Evolutionary conservation across 169 alveolate species (phyloP).

Genomic region (Cryptosporidium felis): DNA sequence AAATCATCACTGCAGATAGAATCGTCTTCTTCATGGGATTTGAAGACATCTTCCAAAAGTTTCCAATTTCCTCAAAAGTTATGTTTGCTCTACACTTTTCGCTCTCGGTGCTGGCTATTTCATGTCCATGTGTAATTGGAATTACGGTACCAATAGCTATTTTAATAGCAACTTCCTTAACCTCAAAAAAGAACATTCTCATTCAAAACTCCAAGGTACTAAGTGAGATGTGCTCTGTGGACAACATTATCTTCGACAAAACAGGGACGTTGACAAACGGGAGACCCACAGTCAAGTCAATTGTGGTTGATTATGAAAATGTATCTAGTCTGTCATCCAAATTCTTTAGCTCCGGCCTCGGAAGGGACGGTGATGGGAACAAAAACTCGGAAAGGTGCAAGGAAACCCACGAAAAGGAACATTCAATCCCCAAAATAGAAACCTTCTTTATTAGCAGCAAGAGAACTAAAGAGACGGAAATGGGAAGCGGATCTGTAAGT

Average conservation of each 20-base stretch:
- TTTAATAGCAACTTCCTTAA: constrained; percentile 33
- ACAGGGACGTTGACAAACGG: constrained; percentile 68
- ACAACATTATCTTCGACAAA: constrained; percentile 32
- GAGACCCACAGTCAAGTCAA: constrained; percentile 40
- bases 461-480: too few species aligned
- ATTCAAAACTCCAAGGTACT: constrained; percentile 23
- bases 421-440: too few species aligned
- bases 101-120: constrained; percentile 54
- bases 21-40: background rate
- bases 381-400: too few species aligned
- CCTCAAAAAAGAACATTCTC: constrained; percentile 51
- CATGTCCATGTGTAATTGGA: constrained; percentile 66
- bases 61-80: constrained; percentile 41
- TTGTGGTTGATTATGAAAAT: background rate
- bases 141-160: constrained; percentile 57
- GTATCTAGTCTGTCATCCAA: too few species aligned
- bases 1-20: constrained; percentile 25
- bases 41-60: constrained; percentile 11
- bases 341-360: too few species aligned
- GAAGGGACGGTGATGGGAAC: too few species aligned
- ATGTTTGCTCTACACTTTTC: constrained; percentile 65
- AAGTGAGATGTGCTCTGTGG: background rate
- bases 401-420: too few species aligned
- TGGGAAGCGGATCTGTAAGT: too few species aligned
- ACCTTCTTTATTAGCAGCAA: too few species aligned